These are phyloP conservation scores for Arabidopsis arenosa DNA, from an alignment of 345 rosid species.

Conservation along the genomic window DNA sequence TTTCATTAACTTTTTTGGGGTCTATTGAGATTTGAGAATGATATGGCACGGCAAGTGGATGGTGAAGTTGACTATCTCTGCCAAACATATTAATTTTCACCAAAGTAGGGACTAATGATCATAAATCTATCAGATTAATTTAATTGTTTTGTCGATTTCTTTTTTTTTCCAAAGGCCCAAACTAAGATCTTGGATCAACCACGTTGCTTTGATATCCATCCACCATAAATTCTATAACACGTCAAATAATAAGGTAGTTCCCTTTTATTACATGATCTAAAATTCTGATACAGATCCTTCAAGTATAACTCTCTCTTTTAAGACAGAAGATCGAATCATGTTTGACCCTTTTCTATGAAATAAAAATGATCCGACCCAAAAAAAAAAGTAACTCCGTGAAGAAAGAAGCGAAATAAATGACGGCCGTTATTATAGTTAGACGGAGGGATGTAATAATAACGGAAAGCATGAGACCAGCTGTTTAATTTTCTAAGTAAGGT, in stretches of 20 bases:
- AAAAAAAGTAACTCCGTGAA: constrained; percentile 14
- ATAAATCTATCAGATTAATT: constrained; percentile 19
- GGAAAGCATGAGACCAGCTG: constrained; percentile 23
- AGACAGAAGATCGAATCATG: neutral
- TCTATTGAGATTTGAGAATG: constrained; percentile 33
- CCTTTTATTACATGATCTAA: neutral
- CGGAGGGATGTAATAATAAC: constrained; percentile 30
- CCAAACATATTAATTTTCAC: constrained; percentile 8
- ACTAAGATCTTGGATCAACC: constrained; percentile 14
- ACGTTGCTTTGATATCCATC: constrained; percentile 29
- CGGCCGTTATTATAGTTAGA: constrained; percentile 42
- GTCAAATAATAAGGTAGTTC: constrained; percentile 19
- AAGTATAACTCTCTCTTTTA: neutral
- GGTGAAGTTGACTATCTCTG: constrained; percentile 30
- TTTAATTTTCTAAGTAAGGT: constrained; percentile 20
- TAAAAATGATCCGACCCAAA: too few species aligned
- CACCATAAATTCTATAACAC: constrained; percentile 18
- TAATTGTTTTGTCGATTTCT: neutral
- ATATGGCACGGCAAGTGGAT: constrained; percentile 32
- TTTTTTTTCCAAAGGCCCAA: neutral
- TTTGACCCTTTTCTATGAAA: neutral
- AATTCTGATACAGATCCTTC: too few species aligned
- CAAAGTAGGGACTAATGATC: neutral
- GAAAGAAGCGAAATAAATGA: constrained; percentile 23
- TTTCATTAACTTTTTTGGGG: constrained; percentile 24